Evolutionary conservation across 2,329 filamentous ascomycete genomes (phyloP).

Genomic region (Pseudonectria foliicola): DNA sequence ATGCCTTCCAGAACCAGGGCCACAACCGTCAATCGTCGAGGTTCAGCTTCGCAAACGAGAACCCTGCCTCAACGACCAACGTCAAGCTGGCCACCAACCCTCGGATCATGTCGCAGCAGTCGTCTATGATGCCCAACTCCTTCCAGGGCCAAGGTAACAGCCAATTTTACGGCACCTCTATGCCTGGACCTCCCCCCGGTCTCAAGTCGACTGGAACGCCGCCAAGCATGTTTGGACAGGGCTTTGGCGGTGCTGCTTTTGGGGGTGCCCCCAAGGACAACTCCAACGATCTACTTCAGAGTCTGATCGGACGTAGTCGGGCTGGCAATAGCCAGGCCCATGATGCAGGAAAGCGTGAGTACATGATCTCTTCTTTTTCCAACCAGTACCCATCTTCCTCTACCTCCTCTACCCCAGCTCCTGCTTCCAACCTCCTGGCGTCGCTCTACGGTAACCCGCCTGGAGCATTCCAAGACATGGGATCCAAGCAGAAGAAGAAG

Average conservation of each 20-base stretch:
- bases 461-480: slow-evolving; percentile 83
- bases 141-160: slow-evolving; percentile 54
- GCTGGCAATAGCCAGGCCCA: slow-evolving; percentile 63
- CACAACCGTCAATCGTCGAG: slow-evolving; percentile 80
- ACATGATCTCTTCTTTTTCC: slow-evolving; percentile 86
- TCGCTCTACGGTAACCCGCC: slow-evolving; percentile 84
- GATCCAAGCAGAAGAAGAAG: slow-evolving; percentile 99
- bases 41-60: slow-evolving; percentile 81
- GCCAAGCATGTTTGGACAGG: slow-evolving; percentile 89
- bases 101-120: slow-evolving; percentile 76
- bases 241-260: slow-evolving; percentile 70
- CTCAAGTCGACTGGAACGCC: slow-evolving; percentile 93
- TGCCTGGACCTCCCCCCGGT: slow-evolving; percentile 89
- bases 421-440: slow-evolving; percentile 84
- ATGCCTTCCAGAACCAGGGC: slow-evolving; percentile 51
- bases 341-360: slow-evolving; percentile 97
- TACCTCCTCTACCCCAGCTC: slow-evolving; percentile 68
- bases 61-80: slow-evolving; percentile 39
- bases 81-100: slow-evolving; percentile 75
- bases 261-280: slow-evolving; percentile 63
- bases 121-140: slow-evolving; percentile 72
- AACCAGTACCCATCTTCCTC: slow-evolving; percentile 78
- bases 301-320: slow-evolving; percentile 66
- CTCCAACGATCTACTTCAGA: slow-evolving; percentile 62
- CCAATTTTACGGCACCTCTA: slow-evolving; percentile 75